Evolutionary conservation across 2,329 filamentous ascomycete species (phyloP).

Genomic region (Rhynchosporium agropyri): DNA sequence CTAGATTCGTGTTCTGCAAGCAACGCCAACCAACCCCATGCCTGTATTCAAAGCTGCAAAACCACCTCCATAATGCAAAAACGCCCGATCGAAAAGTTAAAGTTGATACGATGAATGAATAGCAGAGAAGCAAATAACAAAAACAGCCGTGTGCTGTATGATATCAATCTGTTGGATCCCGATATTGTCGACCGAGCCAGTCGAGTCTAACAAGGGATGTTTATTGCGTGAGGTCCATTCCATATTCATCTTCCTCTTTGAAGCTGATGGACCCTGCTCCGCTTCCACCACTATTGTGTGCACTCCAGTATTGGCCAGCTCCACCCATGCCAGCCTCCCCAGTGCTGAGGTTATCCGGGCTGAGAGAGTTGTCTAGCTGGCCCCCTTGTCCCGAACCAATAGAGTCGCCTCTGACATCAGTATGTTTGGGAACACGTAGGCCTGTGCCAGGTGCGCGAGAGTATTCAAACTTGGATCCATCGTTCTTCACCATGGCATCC

Average conservation of each 20-base stretch:
- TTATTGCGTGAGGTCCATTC: constrained; percentile 70
- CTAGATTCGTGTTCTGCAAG: constrained; percentile 38
- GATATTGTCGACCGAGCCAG: neutral
- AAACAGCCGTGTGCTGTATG: neutral
- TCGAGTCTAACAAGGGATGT: constrained; percentile 18
- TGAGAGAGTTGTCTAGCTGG: constrained; percentile 52
- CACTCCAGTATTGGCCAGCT: constrained; percentile 62
- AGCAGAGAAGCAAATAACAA: constrained; percentile 30
- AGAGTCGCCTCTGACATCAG: constrained; percentile 84
- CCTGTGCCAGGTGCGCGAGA: constrained; percentile 81
- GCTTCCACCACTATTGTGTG: constrained; percentile 72
- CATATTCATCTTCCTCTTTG: constrained; percentile 94
- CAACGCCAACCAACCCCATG: constrained; percentile 28
- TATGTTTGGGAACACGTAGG: constrained; percentile 88
- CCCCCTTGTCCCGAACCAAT: constrained; percentile 48
- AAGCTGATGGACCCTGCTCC: constrained; percentile 70
- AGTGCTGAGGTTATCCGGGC: constrained; percentile 48
- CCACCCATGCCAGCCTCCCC: constrained; percentile 39
- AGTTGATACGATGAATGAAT: constrained; percentile 31
- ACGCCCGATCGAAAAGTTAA: constrained; percentile 38
- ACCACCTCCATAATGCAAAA: constrained; percentile 42
- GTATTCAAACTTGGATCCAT: constrained; percentile 74
- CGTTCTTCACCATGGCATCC: constrained; percentile 83
- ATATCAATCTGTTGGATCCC: constrained; percentile 1
- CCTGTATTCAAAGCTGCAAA: constrained; percentile 31